These are phyloP conservation scores for Talaromyces sp. DNA, from an alignment of 2,329 filamentous ascomycete species.

Conservation along the genomic window DNA sequence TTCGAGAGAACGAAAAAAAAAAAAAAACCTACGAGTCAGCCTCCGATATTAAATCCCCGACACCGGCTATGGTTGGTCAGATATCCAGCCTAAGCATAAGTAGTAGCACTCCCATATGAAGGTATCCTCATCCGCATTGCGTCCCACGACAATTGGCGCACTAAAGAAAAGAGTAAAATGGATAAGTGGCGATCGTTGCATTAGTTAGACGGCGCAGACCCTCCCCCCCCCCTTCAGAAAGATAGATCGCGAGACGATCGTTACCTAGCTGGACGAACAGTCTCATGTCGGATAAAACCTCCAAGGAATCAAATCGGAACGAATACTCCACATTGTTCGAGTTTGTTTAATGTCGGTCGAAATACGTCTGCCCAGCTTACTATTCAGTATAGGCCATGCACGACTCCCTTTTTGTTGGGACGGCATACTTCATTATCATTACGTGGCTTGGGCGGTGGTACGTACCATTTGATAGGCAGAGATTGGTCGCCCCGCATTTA, in stretches of 20 bases:
- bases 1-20: too few species aligned
- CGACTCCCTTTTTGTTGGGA: not conserved
- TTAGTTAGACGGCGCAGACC: not conserved
- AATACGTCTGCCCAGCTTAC: too few species aligned
- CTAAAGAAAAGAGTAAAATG: not conserved
- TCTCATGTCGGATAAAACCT: not conserved
- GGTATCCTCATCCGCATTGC: not conserved
- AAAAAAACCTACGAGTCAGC: too few species aligned
- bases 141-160: not conserved
- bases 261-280: not conserved
- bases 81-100: not conserved
- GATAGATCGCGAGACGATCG: not conserved
- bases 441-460: not conserved
- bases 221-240: not conserved
- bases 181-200: conserved; percentile 3
- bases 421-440: not conserved
- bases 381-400: not conserved
- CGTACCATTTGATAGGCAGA: not conserved
- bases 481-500: not conserved
- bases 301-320: conserved; percentile 4
- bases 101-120: not conserved
- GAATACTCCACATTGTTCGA: not conserved
- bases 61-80: not conserved
- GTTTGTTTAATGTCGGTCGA: not conserved
- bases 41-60: too few species aligned